Base-by-base conservation (phyloP, 2,329 filamentous ascomycete species). In the Colletotrichum lentis region DNA sequence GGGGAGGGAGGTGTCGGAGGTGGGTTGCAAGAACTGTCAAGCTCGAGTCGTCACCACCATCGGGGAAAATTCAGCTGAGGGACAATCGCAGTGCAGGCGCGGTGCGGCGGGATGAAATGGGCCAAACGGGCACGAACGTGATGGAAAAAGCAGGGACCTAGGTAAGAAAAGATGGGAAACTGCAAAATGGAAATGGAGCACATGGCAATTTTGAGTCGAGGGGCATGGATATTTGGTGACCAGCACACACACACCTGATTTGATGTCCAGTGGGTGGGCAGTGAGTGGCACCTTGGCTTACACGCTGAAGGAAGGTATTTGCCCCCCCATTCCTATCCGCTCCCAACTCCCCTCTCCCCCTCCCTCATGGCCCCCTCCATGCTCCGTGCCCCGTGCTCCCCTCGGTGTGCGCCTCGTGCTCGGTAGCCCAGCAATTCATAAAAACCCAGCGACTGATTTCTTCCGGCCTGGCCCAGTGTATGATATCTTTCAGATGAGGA, bases 161-260 rank as follows among this genome's bases (percentile, higher is more conserved):
- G n/a, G n/a, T n/a, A 35, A 41, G 54, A 50, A 24, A 59, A 41
- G 55, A 69, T 67, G 62, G 64, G 64, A 69, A 69, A 69, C 62
- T 69, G 37, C 57, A 58, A 67, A 67, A 69, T 56, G 63, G 63
- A 67, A 69, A 67, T 47, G 60, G 54, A 61, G 62, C 50, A 60
- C 44, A 69, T 69, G 66, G 66, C 65, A 69, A 69, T 69, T 68
- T 60, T 56, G 44, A 31, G 39, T 53, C 43, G 52, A 20, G 35
- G 62, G 47, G 47, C 50, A 69, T 69, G 66, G 66, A 39, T 37
- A 47, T 59, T 39, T 59, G n/a, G 41, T 20, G 18, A 31, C 27
- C 5, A n/a, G 31, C 6, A 12, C 39, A 41, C 50, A 53, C 18
- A n/a, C n/a, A n/a, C n/a, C n/a, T n/a, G n/a, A n/a, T n/a, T 7